phyloP scores from a whole-genome alignment of 1,284 basidiomycete species.

The Macrocystidia cucumis region DNA sequence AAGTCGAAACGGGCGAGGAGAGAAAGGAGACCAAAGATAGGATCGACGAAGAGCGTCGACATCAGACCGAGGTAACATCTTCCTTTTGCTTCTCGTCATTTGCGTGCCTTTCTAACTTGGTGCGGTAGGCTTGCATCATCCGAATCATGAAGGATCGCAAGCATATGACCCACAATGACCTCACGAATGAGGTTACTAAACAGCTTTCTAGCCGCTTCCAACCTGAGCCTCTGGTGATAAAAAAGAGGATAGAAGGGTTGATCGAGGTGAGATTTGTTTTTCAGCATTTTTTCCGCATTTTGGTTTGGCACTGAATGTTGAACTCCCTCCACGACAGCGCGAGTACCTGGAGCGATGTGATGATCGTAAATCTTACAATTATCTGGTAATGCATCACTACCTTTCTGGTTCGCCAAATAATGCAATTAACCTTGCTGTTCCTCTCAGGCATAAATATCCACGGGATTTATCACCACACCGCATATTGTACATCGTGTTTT shows the following conservation, averaged over 20 bases:
- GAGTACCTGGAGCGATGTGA: conserved; percentile 77
- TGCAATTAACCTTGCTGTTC: no score
- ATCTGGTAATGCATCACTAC: no score
- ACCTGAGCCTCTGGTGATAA: conserved; percentile 82
- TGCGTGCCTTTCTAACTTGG: background rate
- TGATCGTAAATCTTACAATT: conserved; percentile 79
- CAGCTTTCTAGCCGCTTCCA: conserved; percentile 84
- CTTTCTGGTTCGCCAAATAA: no score
- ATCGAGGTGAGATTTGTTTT: conserved; percentile 69
- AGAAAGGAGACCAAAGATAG: conserved; percentile 86
- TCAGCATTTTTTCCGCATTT: background rate
- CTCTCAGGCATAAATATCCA: background rate
- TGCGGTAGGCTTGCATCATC: conserved; percentile 84
- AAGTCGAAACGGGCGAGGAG: conserved; percentile 83
- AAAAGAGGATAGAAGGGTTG: conserved; percentile 90
- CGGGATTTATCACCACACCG: background rate
- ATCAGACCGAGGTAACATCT: conserved; percentile 94
- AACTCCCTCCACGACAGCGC: conserved; percentile 40
- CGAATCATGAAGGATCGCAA: conserved; percentile 98
- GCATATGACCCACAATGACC: conserved; percentile 81
- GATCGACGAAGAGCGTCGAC: conserved; percentile 88
- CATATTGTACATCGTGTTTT: background rate
- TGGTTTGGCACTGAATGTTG: background rate
- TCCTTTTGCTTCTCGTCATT: conserved; percentile 16
- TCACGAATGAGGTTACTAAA: conserved; percentile 86